Base-by-base conservation (phyloP, 2,329 filamentous ascomycete species). In the Biscogniauxia marginata region DNA sequence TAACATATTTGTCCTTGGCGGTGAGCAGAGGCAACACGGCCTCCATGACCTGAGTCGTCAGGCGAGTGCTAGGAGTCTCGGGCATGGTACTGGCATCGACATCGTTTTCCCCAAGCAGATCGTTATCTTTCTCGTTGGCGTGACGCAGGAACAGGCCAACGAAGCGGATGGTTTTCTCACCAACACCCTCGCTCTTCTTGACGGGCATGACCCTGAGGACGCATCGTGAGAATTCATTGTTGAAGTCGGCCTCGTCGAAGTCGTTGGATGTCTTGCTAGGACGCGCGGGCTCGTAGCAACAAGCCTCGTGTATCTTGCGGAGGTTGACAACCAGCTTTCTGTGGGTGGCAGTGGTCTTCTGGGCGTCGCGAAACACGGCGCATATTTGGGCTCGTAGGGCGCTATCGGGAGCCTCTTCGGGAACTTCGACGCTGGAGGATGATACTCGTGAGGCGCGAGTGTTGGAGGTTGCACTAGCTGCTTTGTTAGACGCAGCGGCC, bases 1-100 rank as follows among this genome's bases (percentile, higher is more conserved):
- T 85, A 48, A 98, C 89, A 57, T 89, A 89, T 74, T 97, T 98
- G 74, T 99, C 95, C 74, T 96, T 98, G 46, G 90, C 85, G 8
- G 82, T 83, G 58, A 96, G 79, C n/a, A 96, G 77, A 4, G 89
- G 89, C 3, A 96, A 78, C 19, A 95, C 75, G 6, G 86, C 81
- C 52, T 85, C 84, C 67, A 98, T 84, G 34, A 98, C 81, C 24
- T 86, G 82, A 1, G 86, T 85, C 0, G 86, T 90, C 21, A 98
- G 83, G 50, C 93, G 86, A 21, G 87, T 90, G 62, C 85, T 95
- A 0, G 93, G 92, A 0, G 92, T 96, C 68, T 96, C 91, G 3
- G 86, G 85, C 71, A 93, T 83, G 53, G 84, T 82, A 55, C 86
- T 87, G 25, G 84, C 85, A 67, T 90, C 87, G 58, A 87, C 83